Base-by-base conservation (phyloP, 441 rosid species). In the Gossypium laxum region DNA sequence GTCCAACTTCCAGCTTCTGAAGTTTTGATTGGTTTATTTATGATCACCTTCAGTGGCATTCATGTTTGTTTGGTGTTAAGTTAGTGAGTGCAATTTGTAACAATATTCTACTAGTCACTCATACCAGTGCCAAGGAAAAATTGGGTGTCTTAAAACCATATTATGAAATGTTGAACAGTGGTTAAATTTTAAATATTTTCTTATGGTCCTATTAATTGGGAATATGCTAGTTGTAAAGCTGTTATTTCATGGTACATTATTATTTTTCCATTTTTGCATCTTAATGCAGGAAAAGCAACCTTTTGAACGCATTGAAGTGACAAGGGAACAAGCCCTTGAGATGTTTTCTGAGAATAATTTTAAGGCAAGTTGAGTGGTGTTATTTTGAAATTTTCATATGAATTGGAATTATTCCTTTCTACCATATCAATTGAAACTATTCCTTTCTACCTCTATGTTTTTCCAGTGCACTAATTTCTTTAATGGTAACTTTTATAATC, bases 261-360 rank as follows among this genome's bases (percentile, higher is more conserved):
- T 15, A 15, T 67, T 28, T 67, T 14, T 6, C 43, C 43, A 3
- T 17, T 51, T 67, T 28, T 10, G 59, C 0, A 50, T 67, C 59
- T 51, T 67, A 52, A 67, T 51, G 57, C 83, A 92, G 99, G 91
- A 86, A 76, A 58, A 84, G 68, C 98, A 92, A 78, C 96, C 96
- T 72, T 95, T 95, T 88, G 98, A 92, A 78, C 91, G 98, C 72
- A 91, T 95, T 85, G 97, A 92, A 84, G 96, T 92, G 73, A 80
- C 99, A 47, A 87, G 86, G 80, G 97, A 88, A 4, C 87, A 95
- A 72, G 98, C 99, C 3, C 85, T 91, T 58, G 63, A 58, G 63
- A 11, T 58, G 19, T 58, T 58, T 75, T 89, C 97, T 45, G 99
- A 92, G 55, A 92, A 95, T 77, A 84, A 73, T 15, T 95, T 95